A percentile compares a stretch with the other conserved stretches of the same genome.
Evolutionary conservation across 371 early-diverging fungal species (phyloP).

Genomic region (Paraphysoderma sedebokerense): DNA sequence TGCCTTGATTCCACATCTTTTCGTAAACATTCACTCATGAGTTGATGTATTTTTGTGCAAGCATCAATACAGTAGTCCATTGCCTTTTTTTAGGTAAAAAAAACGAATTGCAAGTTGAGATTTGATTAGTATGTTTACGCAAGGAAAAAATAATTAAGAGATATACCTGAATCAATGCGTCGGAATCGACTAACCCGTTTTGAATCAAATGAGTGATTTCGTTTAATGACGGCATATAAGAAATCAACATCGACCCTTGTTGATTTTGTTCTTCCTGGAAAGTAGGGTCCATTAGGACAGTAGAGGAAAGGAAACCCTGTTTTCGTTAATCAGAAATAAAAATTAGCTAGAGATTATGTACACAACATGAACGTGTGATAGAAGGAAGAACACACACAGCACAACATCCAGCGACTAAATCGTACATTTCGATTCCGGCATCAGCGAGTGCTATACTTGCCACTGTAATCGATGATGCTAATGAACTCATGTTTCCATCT

Average conservation of each 20-base stretch:
- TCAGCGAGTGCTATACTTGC: constrained; percentile 77
- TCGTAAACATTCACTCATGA: constrained; percentile 33
- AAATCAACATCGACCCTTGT: constrained; percentile 48
- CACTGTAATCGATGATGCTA: constrained; percentile 72
- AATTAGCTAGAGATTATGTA: too few species aligned
- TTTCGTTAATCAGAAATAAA: too few species aligned
- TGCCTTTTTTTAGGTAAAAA: constrained; percentile 24
- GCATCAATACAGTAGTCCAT: constrained; percentile 66
- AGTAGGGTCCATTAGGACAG: constrained; percentile 48
- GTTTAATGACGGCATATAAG: constrained; percentile 73
- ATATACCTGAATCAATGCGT: constrained; percentile 28
- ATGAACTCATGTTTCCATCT: constrained; percentile 57
- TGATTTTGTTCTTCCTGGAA: constrained; percentile 48
- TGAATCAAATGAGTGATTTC: constrained; percentile 75
- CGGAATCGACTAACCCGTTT: constrained; percentile 43
- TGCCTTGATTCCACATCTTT: too few species aligned
- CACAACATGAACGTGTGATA: constrained; percentile 2
- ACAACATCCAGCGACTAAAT: constrained; percentile 71
- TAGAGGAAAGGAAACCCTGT: constrained; percentile 18
- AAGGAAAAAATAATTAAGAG: not conserved
- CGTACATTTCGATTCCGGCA: constrained; percentile 88
- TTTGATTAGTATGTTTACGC: constrained; percentile 5
- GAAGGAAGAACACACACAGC: constrained; percentile 21
- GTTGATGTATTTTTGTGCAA: constrained; percentile 59
- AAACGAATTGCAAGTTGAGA: not conserved